Evolutionary conservation across 192 early-diverging fungal species (phyloP), one percentile per base, ranked within the genome.

Genomic region (Geranomyces michiganensis): DNA sequence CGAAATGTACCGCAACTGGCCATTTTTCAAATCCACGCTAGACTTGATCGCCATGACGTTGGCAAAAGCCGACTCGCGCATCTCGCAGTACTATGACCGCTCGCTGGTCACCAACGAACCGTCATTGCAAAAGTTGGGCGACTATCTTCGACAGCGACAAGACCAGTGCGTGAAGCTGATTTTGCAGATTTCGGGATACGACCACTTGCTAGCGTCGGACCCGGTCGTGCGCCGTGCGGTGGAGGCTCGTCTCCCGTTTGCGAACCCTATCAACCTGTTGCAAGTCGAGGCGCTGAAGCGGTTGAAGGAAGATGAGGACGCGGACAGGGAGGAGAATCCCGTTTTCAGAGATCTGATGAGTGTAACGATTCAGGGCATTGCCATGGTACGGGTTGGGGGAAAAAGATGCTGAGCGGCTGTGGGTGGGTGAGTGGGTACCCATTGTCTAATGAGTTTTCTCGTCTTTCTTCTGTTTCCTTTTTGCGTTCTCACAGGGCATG

Each of bases 141-240:
- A 13, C 22, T n/a, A 59, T n/a, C 51, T 78, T 14, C 77, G 72
- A 45, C 55, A 36, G 31, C 62, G 64, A 17, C 49, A 71, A 15
- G 17, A 56, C 21, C 14, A 59, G 12, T 69, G 67, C 46, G 65
- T 70, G 24, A 19, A 65, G 7, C 55, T 60, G 30, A 68, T 78
- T 21, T 47, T 71, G 24, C n/a, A 64, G 14, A 56, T 78, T 24
- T 33, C 68, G 26, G 14, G 45, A 22, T 21, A 48, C 14, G 62
- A 74, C 56, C 58, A 69, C 12, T 47, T 78, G 19, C 62, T 78
- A 0, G 67, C 53, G 0, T 61, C 51, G 31, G 77, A 78, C 68
- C 77, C 77, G 43, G 77, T 78, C 60, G 77, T 78, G 13, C 63
- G 63, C 15, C 77, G 77, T 61, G 77, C 77, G 14, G 61, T 78